Base-by-base conservation (phyloP, 345 rosid genomes). In the Trapa incisa region DNA sequence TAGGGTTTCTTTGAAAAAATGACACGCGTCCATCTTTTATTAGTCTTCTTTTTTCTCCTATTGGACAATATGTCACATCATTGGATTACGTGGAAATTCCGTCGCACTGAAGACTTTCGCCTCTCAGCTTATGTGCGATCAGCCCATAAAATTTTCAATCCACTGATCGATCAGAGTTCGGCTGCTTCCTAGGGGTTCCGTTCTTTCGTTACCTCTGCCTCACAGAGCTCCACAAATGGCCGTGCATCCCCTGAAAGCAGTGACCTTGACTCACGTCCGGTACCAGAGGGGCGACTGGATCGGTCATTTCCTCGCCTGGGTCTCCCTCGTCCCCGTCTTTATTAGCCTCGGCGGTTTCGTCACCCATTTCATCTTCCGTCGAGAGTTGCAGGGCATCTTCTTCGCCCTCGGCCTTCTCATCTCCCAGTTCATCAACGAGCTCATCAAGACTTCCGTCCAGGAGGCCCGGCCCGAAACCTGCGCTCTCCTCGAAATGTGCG, bases 391-490 rank as follows among this genome's bases (percentile, higher is more conserved):
- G 37, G 85, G 81, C 67, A 78, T 91, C 73, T 91, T 91, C 89
- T 94, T 94, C 79, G 91, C 84, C 5, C 14, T 94, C n/a, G 99
- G 99, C 65, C 86, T 94, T 38, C 54, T 87, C 14, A 78, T 94
- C 69, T 84, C 96, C 4, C 99, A 94, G 47, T 71, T 89, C 84
- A 77, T 94, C 79, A 87, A 81, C 78, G 97, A 87, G 42, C 16
- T 81, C 67, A 84, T 91, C 67, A 94, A 94, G 65, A 80, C 63
- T 37, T 71, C 82, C 1, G 89, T 94, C 5, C 88, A 89, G 73
- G 96, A 94, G 64, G 97, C 93, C 69, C 86, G 99, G 0, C 97
- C 99, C 2, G 89, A 76, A 67, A 87, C 96, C 1, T 94, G 99
- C 43, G 83, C 74, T 2, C 69, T 89, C 65, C 90, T 94, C 48